Evolutionary conservation across 2,329 filamentous ascomycete genomes (phyloP).

Genomic region (Ophiocordyceps camponoti-saundersi): DNA sequence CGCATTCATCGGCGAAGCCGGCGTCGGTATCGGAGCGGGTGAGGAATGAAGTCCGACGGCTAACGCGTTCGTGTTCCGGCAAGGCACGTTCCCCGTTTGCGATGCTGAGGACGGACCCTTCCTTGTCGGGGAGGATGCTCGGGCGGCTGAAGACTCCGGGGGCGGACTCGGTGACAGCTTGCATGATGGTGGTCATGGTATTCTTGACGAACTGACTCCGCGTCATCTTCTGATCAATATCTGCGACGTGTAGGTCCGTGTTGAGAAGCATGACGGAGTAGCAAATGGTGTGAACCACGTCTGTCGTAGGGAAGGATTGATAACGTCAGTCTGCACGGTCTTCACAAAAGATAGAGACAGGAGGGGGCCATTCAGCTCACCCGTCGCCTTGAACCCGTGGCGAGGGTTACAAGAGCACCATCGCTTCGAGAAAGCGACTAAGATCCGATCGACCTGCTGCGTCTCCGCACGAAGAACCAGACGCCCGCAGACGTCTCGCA

Average conservation of each 20-base stretch:
- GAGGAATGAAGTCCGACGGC: conserved; percentile 31
- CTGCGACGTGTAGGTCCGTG: conserved; percentile 85
- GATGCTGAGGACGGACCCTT: conserved; percentile 9
- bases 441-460: conserved; percentile 87
- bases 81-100: conserved; percentile 16
- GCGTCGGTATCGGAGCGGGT: conserved; percentile 25
- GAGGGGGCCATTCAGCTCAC: conserved; percentile 25
- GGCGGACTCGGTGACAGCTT: conserved; percentile 56
- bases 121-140: conserved; percentile 32
- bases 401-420: conserved; percentile 91
- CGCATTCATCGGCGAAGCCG: conserved; percentile 37
- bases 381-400: conserved; percentile 80
- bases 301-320: conserved; percentile 20
- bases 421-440: conserved; percentile 73
- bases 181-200: conserved; percentile 75
- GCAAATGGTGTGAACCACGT: conserved; percentile 92
- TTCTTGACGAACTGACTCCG: conserved; percentile 90
- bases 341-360: not conserved
- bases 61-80: conserved; percentile 20
- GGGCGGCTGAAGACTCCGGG: conserved; percentile 47
- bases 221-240: conserved; percentile 96
- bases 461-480: conserved; percentile 80
- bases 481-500: conserved; percentile 67
- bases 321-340: conserved; percentile 12
- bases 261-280: conserved; percentile 93